Conservation (phyloP, 805 yeast genomes). For the Wickerhamomyces strasburgensis region DNA sequence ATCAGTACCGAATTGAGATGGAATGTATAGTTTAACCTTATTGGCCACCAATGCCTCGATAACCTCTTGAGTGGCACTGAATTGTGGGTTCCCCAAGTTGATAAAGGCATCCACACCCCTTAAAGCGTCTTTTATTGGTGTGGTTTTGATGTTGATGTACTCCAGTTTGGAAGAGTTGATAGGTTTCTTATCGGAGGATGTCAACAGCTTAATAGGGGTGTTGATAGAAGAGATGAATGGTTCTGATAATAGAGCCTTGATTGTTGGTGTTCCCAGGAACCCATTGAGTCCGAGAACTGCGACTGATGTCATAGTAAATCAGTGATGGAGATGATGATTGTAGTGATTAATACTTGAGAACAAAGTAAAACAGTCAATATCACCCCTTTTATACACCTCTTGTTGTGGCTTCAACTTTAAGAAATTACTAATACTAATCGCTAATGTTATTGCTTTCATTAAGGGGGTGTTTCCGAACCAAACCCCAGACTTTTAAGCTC, state of each 20-base stretch:
- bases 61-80: constrained; percentile 29
- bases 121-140: constrained; percentile 33
- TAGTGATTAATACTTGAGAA: no score
- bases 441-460: no score
- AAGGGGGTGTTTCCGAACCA: no score
- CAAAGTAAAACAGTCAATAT: no score
- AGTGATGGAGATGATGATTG: no score
- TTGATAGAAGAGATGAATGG: constrained; percentile 37
- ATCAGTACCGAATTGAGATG: constrained; percentile 58
- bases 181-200: constrained; percentile 24
- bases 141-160: constrained; percentile 11
- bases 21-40: constrained; percentile 49
- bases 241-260: constrained; percentile 40
- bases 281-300: constrained; percentile 55
- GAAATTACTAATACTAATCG: no score
- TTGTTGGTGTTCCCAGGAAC: constrained; percentile 41
- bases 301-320: constrained; percentile 27
- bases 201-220: constrained; percentile 47
- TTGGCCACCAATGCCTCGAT: constrained; percentile 37
- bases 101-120: constrained; percentile 47
- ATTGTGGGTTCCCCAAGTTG: constrained; percentile 33
- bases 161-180: constrained; percentile 20
- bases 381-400: no score
- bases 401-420: no score
- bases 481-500: no score